Base-by-base conservation (phyloP, 1,139 yeast genomes). In the Blastobotrys proliferans region DNA sequence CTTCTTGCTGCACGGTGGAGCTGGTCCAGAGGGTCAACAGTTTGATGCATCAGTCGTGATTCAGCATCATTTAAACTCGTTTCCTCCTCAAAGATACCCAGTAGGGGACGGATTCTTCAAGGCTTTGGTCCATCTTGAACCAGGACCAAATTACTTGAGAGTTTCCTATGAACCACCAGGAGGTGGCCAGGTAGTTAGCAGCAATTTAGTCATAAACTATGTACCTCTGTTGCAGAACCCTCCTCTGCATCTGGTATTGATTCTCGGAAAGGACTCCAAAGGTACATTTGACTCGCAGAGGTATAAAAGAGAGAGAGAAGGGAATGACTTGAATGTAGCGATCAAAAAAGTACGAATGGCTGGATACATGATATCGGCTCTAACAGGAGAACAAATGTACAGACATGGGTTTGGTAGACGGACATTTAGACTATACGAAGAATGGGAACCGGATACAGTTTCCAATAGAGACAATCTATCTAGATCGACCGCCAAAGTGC, bases 361-460 rank as follows among this genome's bases (percentile, higher is more conserved):
- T 6, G 95, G 86, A 3, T 72, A 96, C 55, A 62, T 92, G 62
- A 87, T 88, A 95, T 90, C 87, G 56, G 95, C 97, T 0, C 90
- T 78, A 60, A 90, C 97, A 0, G 82, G 81, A 53, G 97, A 92
- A 53, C 97, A 90, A 59, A 87, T 92, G 95, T 66, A 80, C 46
- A 68, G 81, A 31, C 74, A 76, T 43, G 94, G 94, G 0, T 76
- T 86, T 55, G 95, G 96, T 21, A 25, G 6, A 10, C 68, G 97
- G 47, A 73, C 84, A 4, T 88, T 88, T 63, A 79, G 80, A 48
- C 83, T 88, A 52, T 82, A 73, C 5, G 96, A 92, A 55, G 95
- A 85, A 55, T 60, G 62, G 47, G 61, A 67, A 5, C 56, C 58
- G 36, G 82, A 79, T 47, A 74, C 85, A 0, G 57, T 74, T 13